phyloP scores from a whole-genome alignment of 1,284 basidiomycete genomes.

The Fomitiporia mediterranea region DNA sequence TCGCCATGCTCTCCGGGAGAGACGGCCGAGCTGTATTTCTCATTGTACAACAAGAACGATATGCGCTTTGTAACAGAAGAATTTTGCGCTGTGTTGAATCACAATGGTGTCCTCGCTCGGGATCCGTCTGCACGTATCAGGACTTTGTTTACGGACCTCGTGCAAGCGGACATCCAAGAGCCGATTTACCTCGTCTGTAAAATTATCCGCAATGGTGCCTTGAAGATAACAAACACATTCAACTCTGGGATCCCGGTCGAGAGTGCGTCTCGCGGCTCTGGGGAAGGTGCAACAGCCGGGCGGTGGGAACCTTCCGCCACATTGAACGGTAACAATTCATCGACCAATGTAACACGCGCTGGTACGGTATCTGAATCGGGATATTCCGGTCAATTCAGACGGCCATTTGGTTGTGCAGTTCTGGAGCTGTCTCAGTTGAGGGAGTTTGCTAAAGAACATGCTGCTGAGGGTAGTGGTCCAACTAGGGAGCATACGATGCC shows the following conservation, averaged over 20 bases:
- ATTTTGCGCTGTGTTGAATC: slow-evolving; percentile 85
- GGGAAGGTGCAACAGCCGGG: slow-evolving; percentile 26
- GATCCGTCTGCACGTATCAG: slow-evolving; percentile 68
- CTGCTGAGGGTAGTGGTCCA: slow-evolving; percentile 52
- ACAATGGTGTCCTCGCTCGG: slow-evolving; percentile 82
- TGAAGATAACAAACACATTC: slow-evolving; percentile 67
- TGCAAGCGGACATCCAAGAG: slow-evolving; percentile 79
- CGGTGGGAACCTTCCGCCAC: slow-evolving; percentile 24
- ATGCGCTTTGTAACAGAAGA: slow-evolving; percentile 92
- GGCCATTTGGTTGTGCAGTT: slow-evolving; percentile 93
- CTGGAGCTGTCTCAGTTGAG: slow-evolving; percentile 79
- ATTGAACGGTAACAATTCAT: slow-evolving; percentile 24
- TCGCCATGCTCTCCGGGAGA: slow-evolving; percentile 87
- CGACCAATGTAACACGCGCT: slow-evolving; percentile 26
- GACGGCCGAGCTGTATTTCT: slow-evolving; percentile 90
- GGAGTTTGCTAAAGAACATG: slow-evolving; percentile 60
- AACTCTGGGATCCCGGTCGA: slow-evolving; percentile 46
- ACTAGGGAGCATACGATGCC: slow-evolving; percentile 82
- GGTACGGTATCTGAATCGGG: slow-evolving; percentile 12
- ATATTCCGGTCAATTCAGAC: slow-evolving; percentile 46
- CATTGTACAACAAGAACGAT: slow-evolving; percentile 84
- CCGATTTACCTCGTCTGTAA: slow-evolving; percentile 86
- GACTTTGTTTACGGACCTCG: slow-evolving; percentile 87
- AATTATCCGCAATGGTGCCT: slow-evolving; percentile 83
- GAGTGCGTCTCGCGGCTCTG: slow-evolving; percentile 45